phyloP scores from a whole-genome alignment of 441 rosid species.

The Erodium texanum region DNA sequence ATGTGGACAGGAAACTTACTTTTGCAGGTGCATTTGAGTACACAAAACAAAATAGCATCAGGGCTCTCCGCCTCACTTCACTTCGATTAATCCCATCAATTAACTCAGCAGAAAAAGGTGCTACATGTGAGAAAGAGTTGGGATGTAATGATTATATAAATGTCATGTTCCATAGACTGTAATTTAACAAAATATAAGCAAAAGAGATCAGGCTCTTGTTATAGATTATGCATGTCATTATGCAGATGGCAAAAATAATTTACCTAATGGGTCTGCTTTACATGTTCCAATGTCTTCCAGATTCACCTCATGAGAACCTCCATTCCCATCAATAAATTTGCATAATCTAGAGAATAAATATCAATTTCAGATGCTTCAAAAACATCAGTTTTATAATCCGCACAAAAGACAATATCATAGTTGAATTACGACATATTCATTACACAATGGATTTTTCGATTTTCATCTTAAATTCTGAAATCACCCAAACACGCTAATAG shows the following conservation, averaged over 20 bases:
- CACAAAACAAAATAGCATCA: conserved; percentile 62
- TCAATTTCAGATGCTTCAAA: conserved; percentile 13
- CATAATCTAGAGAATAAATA: conserved; percentile 52
- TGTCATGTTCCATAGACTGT: background rate
- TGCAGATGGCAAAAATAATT: conserved; percentile 10
- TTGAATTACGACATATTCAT: background rate
- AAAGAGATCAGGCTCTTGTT: background rate
- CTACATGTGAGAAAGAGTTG: conserved; percentile 27
- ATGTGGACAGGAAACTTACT: conserved; percentile 32
- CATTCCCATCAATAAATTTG: conserved; percentile 49
- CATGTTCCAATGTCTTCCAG: conserved; percentile 39
- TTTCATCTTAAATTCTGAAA: background rate
- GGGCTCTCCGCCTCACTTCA: conserved; percentile 68
- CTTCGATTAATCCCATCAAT: conserved; percentile 85
- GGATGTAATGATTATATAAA: conserved; percentile 10
- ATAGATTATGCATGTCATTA: background rate
- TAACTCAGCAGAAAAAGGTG: conserved; percentile 59
- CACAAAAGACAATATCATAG: background rate
- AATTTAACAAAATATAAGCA: background rate
- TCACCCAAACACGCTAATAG: background rate
- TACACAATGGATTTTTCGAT: background rate
- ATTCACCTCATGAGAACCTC: conserved; percentile 50
- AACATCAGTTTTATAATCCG: background rate
- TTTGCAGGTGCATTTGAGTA: conserved; percentile 58
- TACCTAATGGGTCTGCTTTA: conserved; percentile 67